Base-by-base conservation (phyloP, 2,329 filamentous ascomycete species). In the Aureobasidium sp. region DNA sequence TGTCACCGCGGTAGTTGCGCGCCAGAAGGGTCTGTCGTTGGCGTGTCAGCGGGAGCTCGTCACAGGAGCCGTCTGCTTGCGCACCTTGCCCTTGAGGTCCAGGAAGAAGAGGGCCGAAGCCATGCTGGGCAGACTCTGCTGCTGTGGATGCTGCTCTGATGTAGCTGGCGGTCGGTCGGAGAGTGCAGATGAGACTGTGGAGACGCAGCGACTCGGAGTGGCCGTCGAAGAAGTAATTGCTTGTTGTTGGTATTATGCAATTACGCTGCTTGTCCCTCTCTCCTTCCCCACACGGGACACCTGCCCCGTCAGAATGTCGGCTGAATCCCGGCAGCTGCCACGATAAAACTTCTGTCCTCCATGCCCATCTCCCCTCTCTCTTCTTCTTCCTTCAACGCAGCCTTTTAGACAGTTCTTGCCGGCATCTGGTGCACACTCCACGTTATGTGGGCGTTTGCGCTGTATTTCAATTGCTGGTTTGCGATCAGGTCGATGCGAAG, bases 61-160 rank as follows among this genome's bases (percentile, higher is more conserved):
- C 11, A 10, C 7, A 14, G 16, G 16, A 40, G 24, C 22, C 19
- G 35, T 25, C n/a, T 32, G 14, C 7, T 39, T 27, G 59, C 75
- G 58, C 71, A 94, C 90, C 86, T 98, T 98, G 88, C 93, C 93
- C 89, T 98, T 98, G 62, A 98, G 80, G 72, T 98, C 93, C 66
- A 98, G 85, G 71, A 98, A 98, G 81, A 98, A 98, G 66, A 98
- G 70, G 60, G 93, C 93, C 57, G 93, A 98, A 63, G 93, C 93
- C 93, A 98, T 98, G 68, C 63, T 78, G 47, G 29, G 16, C 11
- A 8, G 11, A 29, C 21, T 6, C 27, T 16, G 32, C 34, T 30
- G 45, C 24, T 30, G 27, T 30, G 27, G n/a, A 98, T 98, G 68
- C 63, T 78, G 47, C 29, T 10, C 11, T 8, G 11, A 29, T 21